These are phyloP conservation scores for Talaromyces sp. DNA, from an alignment of 2,329 filamentous ascomycete genomes.

Conservation along the genomic window DNA sequence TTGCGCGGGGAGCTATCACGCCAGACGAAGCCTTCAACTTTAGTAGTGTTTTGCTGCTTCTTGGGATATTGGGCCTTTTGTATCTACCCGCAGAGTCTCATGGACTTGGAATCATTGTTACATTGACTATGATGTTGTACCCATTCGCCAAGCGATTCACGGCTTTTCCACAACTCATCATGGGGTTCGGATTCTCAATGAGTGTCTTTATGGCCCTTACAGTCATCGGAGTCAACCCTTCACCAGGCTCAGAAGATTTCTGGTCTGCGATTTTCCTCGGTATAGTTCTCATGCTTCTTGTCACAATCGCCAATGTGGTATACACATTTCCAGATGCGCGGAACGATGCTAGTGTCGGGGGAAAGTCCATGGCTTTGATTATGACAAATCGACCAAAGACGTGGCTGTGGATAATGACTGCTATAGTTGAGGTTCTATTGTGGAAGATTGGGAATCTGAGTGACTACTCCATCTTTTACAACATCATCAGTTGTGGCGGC, in stretches of 20 bases:
- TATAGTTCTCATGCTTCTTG: neutral
- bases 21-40: constrained; percentile 6
- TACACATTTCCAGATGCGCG: constrained; percentile 12
- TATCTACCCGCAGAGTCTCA: constrained; percentile 2
- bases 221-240: neutral
- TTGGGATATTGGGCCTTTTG: neutral
- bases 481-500: neutral
- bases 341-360: neutral
- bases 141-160: constrained; percentile 6
- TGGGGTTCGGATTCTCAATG: neutral
- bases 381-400: neutral
- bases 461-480: constrained; percentile 11
- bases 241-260: neutral
- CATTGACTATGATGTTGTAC: neutral
- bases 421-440: neutral
- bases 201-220: neutral
- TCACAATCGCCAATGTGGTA: neutral
- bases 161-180: neutral
- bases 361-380: constrained; percentile 2
- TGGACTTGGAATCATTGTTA: neutral
- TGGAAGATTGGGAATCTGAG: neutral
- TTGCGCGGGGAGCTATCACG: constrained; percentile 4
- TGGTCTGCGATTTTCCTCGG: neutral
- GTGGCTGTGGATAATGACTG: constrained; percentile 6
- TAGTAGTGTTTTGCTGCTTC: neutral